Conservation (phyloP, 164 flowering plant genomes). For the Magnolia kwangsiensis region DNA sequence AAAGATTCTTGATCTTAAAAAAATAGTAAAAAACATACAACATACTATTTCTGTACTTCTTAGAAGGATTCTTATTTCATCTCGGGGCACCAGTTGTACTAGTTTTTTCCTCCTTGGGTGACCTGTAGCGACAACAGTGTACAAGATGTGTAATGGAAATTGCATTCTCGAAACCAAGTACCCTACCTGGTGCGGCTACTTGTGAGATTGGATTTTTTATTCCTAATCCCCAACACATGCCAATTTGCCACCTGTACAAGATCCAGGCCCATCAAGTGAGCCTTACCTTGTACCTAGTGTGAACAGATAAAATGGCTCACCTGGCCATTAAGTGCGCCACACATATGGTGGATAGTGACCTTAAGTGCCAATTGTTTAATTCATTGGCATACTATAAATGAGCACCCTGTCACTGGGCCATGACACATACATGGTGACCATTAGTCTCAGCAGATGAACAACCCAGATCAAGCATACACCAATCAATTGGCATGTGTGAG, state of each 20-base stretch:
- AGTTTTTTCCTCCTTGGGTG: constrained; percentile 33
- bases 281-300: background rate
- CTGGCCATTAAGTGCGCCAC: background rate
- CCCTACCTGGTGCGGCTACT: background rate
- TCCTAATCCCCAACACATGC: background rate
- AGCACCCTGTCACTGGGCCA: no score
- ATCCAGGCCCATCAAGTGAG: background rate
- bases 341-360: background rate
- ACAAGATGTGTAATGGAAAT: background rate
- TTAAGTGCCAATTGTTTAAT: no score
- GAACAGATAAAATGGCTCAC: background rate
- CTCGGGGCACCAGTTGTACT: constrained; percentile 20
- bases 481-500: no score
- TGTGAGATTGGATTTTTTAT: background rate
- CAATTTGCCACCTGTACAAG: background rate
- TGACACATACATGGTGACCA: no score
- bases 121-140: constrained; percentile 30
- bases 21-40: background rate
- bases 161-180: constrained; percentile 1
- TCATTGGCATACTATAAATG: no score
- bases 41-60: constrained; percentile 43
- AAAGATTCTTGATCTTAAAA: background rate
- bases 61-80: constrained; percentile 26
- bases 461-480: no score
- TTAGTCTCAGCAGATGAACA: no score